Evolutionary conservation across 192 early-diverging fungal genomes (phyloP).

Genomic region (Haplosporangium gracile): DNA sequence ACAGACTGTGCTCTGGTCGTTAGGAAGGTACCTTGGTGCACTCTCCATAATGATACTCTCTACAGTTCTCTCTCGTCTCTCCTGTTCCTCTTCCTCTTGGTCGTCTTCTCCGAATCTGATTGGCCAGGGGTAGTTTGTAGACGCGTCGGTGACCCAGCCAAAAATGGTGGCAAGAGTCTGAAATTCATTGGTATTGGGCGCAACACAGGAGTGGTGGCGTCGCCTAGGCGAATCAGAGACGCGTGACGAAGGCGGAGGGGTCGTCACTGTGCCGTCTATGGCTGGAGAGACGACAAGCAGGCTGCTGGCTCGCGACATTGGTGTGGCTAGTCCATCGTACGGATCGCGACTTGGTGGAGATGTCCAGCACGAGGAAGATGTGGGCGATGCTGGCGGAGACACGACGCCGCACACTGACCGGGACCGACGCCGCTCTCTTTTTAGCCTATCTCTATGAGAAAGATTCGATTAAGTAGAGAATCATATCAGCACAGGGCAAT

Average conservation of each 20-base stretch:
- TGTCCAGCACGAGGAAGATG: constrained; percentile 1
- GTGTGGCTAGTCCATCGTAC: background rate
- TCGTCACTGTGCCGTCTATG: constrained; percentile 5
- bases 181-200: constrained; percentile 58
- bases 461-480: background rate
- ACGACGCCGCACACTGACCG: constrained; percentile 10
- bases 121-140: constrained; percentile 3
- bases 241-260: constrained; percentile 18
- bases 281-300: constrained; percentile 9
- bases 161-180: constrained; percentile 58
- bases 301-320: constrained; percentile 7
- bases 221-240: constrained; percentile 19
- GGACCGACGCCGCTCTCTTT: constrained; percentile 24
- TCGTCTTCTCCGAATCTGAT: background rate
- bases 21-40: background rate
- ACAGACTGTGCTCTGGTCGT: background rate
- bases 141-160: constrained; percentile 55
- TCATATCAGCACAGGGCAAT: background rate
- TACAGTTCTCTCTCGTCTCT: too few species aligned
- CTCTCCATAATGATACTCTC: background rate
- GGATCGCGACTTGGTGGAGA: constrained; percentile 15
- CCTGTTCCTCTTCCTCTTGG: background rate
- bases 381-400: constrained; percentile 18
- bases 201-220: constrained; percentile 58
- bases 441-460: background rate